phyloP scores from a whole-genome alignment of 495 filamentous ascomycete genomes.

The Trichoderma virens region DNA sequence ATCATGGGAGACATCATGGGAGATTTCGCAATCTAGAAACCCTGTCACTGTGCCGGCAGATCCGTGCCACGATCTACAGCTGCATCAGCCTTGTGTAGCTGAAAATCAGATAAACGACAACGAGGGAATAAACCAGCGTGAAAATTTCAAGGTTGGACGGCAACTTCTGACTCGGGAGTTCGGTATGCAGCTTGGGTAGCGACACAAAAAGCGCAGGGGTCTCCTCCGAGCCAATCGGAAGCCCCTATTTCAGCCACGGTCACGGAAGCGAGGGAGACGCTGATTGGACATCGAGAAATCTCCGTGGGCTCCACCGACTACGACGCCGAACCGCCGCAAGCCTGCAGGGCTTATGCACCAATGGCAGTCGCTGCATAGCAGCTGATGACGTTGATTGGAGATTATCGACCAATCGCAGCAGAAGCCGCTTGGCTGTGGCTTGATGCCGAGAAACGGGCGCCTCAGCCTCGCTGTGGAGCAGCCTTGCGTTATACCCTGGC shows the following conservation, averaged over 20 bases:
- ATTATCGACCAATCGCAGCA: neutral
- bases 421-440: neutral
- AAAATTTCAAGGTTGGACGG: neutral
- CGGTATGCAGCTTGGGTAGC: neutral
- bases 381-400: neutral
- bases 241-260: too few species aligned
- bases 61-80: too few species aligned
- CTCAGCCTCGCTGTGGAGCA: slow-evolving; percentile 1
- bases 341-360: neutral
- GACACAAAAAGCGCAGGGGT: neutral
- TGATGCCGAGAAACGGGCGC: neutral
- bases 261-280: too few species aligned
- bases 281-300: neutral
- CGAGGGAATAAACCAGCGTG: too few species aligned
- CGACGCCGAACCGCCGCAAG: neutral
- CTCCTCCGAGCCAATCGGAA: neutral
- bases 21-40: too few species aligned
- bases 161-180: neutral
- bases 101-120: neutral
- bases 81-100: too few species aligned
- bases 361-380: neutral
- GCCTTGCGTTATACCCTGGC: neutral
- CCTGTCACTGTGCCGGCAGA: too few species aligned
- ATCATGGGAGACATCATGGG: too few species aligned
- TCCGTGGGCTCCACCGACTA: neutral